These are phyloP conservation scores for Pythium brachiatum DNA, from an alignment of 352 stramenopile species.

Conservation along the genomic window DNA sequence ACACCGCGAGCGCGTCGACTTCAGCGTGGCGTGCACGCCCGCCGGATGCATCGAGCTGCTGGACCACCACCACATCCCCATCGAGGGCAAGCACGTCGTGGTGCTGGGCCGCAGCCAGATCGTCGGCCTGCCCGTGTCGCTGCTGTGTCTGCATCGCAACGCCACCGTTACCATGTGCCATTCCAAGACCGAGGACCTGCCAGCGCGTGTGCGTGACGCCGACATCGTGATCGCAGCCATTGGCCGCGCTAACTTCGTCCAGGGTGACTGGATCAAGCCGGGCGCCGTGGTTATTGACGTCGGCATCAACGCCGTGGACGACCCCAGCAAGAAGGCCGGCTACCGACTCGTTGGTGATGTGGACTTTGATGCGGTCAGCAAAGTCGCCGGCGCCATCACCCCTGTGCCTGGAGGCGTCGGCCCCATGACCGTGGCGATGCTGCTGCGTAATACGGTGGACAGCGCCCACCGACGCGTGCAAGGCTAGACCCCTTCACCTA, in stretches of 20 bases:
- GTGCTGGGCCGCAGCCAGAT: conserved; percentile 97
- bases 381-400: conserved; percentile 93
- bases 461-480: conserved; percentile 38
- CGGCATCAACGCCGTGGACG: conserved; percentile 97
- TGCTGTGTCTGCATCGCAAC: conserved; percentile 94
- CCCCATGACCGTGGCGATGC: conserved; percentile 98
- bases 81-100: conserved; percentile 95
- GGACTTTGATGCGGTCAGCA: conserved; percentile 84
- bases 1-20: conserved; percentile 74
- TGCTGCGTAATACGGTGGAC: conserved; percentile 83
- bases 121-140: conserved; percentile 95
- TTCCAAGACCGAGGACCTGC: conserved; percentile 91
- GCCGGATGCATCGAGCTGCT: conserved; percentile 96
- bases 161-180: conserved; percentile 98
- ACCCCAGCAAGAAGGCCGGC: conserved; percentile 59
- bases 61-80: conserved; percentile 79
- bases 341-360: conserved; percentile 98
- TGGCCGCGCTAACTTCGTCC: conserved; percentile 91
- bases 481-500: neutral
- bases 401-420: conserved; percentile 95
- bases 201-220: conserved; percentile 66
- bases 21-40: conserved; percentile 95
- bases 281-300: conserved; percentile 98
- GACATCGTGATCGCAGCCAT: conserved; percentile 98
- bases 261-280: conserved; percentile 95